Evolutionary conservation across 2,329 filamentous ascomycete genomes (phyloP).

Genomic region (Cladobotryum mycophilum): DNA sequence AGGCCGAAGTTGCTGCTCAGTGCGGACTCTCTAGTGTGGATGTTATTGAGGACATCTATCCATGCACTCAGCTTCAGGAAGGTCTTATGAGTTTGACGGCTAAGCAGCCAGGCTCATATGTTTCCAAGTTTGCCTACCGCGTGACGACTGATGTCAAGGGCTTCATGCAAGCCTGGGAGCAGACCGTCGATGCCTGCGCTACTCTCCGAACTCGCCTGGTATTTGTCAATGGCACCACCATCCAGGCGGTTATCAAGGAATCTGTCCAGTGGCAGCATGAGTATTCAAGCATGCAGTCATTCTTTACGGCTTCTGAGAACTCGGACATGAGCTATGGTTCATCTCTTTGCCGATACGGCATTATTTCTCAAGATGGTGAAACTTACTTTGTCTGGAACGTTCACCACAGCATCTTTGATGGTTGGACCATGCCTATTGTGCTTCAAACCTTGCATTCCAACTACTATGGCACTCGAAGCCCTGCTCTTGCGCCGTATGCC

Average conservation of each 20-base stretch:
- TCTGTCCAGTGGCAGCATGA: background rate
- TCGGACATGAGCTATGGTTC: conserved; percentile 7
- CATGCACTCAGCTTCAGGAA: conserved; percentile 18
- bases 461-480: background rate
- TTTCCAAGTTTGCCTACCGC: conserved; percentile 17
- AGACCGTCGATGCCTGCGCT: conserved; percentile 7
- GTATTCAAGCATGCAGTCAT: too few species aligned
- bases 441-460: conserved; percentile 3
- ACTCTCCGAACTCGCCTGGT: conserved; percentile 9
- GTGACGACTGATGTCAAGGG: conserved; percentile 13
- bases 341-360: conserved; percentile 7
- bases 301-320: too few species aligned
- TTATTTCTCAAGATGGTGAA: background rate
- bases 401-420: conserved; percentile 15
- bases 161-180: conserved; percentile 24
- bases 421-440: conserved; percentile 11
- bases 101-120: conserved; percentile 28
- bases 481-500: background rate
- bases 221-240: background rate
- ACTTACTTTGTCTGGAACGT: background rate
- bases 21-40: background rate
- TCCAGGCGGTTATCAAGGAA: conserved; percentile 4
- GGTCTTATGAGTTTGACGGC: conserved; percentile 24
- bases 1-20: background rate
- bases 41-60: conserved; percentile 15